Conservation (phyloP, 1,139 yeast species). For the Zygoascus hellenicus region DNA sequence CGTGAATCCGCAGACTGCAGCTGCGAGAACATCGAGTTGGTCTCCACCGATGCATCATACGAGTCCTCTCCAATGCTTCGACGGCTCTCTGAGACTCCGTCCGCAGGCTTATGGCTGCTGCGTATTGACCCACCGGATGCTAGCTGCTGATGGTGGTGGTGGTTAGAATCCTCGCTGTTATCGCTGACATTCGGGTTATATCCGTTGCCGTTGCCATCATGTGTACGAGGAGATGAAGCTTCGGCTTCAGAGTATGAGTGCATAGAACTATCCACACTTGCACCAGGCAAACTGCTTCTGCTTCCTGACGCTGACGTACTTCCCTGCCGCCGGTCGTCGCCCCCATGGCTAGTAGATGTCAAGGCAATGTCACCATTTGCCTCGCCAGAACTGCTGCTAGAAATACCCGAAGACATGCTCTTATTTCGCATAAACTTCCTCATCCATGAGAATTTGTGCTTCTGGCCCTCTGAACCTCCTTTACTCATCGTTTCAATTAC, state of each 20-base stretch:
- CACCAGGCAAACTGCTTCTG: neutral
- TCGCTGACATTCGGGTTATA: neutral
- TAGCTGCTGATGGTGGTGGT: neutral
- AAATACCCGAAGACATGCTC: neutral
- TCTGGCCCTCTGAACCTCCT: neutral
- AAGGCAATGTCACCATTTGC: too few relatives aligned
- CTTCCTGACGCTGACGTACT: too few relatives aligned
- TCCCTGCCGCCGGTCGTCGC: too few relatives aligned
- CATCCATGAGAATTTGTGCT: slow-evolving; percentile 10
- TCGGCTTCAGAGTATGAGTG: neutral
- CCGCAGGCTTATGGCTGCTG: neutral
- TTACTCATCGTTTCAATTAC: neutral
- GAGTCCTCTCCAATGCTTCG: slow-evolving; percentile 6
- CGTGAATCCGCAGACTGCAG: slow-evolving; percentile 8
- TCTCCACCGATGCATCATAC: slow-evolving; percentile 6
- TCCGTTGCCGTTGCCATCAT: neutral
- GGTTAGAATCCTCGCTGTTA: neutral
- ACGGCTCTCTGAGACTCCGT: slow-evolving; percentile 4
- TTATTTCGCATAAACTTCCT: slow-evolving; percentile 4
- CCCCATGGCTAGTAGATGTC: too few relatives aligned
- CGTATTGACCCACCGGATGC: neutral
- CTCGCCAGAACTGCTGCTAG: too few relatives aligned
- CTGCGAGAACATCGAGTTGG: slow-evolving; percentile 11
- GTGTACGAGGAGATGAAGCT: too few relatives aligned
- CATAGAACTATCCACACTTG: neutral